These are phyloP conservation scores for Nannochloropsis granulata DNA, from an alignment of 108 stramenopile genomes.

Conservation along the genomic window DNA sequence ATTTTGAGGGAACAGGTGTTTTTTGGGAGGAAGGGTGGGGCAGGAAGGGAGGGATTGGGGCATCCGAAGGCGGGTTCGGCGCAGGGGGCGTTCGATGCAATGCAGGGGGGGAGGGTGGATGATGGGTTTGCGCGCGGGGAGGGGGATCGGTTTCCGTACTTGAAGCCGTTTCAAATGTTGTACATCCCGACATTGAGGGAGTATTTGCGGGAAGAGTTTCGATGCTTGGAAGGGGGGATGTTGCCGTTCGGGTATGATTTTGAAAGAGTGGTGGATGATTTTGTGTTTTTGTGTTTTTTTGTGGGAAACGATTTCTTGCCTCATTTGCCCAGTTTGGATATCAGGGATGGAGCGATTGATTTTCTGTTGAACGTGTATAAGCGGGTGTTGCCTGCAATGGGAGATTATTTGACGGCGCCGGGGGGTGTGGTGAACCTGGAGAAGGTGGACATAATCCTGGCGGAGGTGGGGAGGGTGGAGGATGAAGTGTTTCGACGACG, in stretches of 20 bases:
- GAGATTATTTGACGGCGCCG: constrained; percentile 79
- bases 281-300: constrained; percentile 96
- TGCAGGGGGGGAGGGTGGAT: neutral
- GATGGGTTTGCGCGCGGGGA: neutral
- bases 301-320: constrained; percentile 73
- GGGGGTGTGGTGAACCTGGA: constrained; percentile 65
- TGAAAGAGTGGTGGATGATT: constrained; percentile 88
- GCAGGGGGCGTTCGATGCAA: neutral
- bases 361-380: constrained; percentile 85
- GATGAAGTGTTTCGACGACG: constrained; percentile 86
- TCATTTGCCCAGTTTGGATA: constrained; percentile 81
- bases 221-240: neutral
- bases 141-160: neutral
- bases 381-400: constrained; percentile 68
- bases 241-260: constrained; percentile 50
- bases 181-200: constrained; percentile 81
- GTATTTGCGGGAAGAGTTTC: constrained; percentile 76
- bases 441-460: constrained; percentile 76
- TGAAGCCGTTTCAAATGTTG: constrained; percentile 42
- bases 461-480: constrained; percentile 83
- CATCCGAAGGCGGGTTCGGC: neutral
- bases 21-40: neutral
- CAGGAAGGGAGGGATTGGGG: neutral
- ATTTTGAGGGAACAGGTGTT: constrained; percentile 81
- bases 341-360: constrained; percentile 86